Base-by-base conservation (phyloP, 208 protist genomes). In the Trypanosomatidae sp. region DNA sequence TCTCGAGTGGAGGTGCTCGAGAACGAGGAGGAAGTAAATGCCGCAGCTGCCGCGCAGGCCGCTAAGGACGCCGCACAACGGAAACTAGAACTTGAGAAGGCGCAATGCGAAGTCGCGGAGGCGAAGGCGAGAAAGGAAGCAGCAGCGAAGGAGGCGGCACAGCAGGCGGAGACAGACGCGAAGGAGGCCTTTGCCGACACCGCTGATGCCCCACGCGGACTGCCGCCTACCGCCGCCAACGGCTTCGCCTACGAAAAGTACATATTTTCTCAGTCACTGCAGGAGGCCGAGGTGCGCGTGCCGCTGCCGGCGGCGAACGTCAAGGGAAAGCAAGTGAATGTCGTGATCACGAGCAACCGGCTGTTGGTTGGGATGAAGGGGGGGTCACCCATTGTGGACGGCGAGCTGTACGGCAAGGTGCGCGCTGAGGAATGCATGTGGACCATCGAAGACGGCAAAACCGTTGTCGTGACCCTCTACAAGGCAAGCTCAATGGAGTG, bases 401-500 rank as follows among this genome's bases (percentile, higher is more conserved):
- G 92, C n/a, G 87, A 94, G 15, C 87, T 98, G 33, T 89, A 71
- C 69, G 82, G 71, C 25, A 71, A 68, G 50, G 85, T 98, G 50
- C 91, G 88, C 55, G 71, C 83, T 1, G 91, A 96, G 50, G 96
- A 98, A 55, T 91, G 82, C 80, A 94, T 97, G 86, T 98, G 96
- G 94, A 96, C 93, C 44, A 91, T 98, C 64, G 96, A 98, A 70
- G 94, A 98, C 60, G 91, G 95, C 59, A 76, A 73, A 53, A 85
- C 86, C 9, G 87, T 98, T 6, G 90, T 96, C 33, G 36, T 98
- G 22, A 92, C 89, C 56, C 91, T 98, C 22, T 86, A 85, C 58
- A 98, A 98, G 83, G 67, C 82, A 56, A 98, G 98, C 69, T 53
- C 85, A 28, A 93, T 96, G 93, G 91, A 97, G 85, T 98, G 96